phyloP scores from a whole-genome alignment of 2,329 filamentous ascomycete species.

The Fusarium multiceps region DNA sequence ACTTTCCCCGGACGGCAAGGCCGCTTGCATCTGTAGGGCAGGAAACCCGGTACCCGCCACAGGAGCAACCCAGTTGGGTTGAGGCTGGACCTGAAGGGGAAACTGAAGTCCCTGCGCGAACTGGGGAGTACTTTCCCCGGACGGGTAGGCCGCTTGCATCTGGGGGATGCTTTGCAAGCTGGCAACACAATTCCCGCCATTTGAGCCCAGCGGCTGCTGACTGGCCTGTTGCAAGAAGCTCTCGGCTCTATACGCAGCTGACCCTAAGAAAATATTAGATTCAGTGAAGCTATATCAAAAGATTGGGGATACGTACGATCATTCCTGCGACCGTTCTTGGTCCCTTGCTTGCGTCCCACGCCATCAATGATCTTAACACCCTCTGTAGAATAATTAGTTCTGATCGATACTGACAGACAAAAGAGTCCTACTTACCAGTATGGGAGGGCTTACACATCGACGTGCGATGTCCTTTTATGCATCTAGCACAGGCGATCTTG shows the following conservation, averaged over 20 bases:
- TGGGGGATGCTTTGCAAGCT: background rate
- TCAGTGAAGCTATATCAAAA: background rate
- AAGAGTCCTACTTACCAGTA: background rate
- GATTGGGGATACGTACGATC: background rate
- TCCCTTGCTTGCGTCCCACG: background rate
- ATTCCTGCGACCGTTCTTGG: background rate
- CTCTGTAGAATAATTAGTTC: background rate
- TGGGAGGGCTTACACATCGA: background rate
- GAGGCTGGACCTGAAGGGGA: too few species aligned
- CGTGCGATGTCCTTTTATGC: background rate
- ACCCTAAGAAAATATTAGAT: background rate
- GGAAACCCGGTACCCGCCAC: too few species aligned
- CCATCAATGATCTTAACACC: background rate
- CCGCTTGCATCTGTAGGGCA: background rate
- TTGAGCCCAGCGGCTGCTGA: background rate
- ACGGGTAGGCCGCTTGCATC: background rate
- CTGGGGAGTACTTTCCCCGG: background rate
- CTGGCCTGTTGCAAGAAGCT: background rate
- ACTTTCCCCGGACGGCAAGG: background rate
- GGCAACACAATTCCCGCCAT: background rate
- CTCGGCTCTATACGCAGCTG: rapidly evolving
- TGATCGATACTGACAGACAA: background rate
- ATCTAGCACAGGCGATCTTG: background rate
- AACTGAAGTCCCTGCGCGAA: too few species aligned
- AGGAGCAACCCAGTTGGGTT: too few species aligned